Evolutionary conservation across 2,329 filamentous ascomycete genomes (phyloP), one percentile per base, ranked within the genome.

Genomic region (Monilinia polystroma): DNA sequence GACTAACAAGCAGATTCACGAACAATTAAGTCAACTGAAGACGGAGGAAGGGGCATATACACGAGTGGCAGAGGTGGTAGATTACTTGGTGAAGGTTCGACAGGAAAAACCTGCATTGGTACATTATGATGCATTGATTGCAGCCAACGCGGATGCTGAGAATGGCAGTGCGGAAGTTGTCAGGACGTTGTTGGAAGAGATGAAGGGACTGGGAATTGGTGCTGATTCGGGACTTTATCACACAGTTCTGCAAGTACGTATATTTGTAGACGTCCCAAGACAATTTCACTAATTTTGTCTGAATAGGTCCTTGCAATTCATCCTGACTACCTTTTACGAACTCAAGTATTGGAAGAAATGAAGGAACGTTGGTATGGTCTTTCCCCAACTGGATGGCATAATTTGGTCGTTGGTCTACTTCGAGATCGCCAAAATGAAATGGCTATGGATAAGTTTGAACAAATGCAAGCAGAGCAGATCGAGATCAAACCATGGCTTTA

Each of bases 371-470:
- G 92, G 90, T 83, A 90, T 63, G 79, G 81, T 11, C 79, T 91
- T 11, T 86, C 82, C 53, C 84, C 82, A 14, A 81, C 83, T 8
- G 89, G 87, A 11, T 85, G 85, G 75, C 85, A 90, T 72, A 86
- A 85, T 74, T 81, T 96, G 26, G 84, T 90, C 1, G 79, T 92
- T 12, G 92, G 92, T 0, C 79, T 96, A 68, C 81, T 98, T 47
- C 85, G 93, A 26, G 93, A 97, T 72, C 86, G 87, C 0, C 90
- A 96, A 73, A 88, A 92, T 69, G 95, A 98, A 78, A 80, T 93
- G 70, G 93, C 92, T 1, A 80, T 96, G 67, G 82, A 85, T 63
- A 86, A 86, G 71, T 78, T 97, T 53, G 88, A 91, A 49, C 79
- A 84, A 29, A 86, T 97, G 83, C 80, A 86, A 53, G 79, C 81